Evolutionary conservation across 805 yeast genomes (phyloP).

Genomic region (Myxozyma neotropica): DNA sequence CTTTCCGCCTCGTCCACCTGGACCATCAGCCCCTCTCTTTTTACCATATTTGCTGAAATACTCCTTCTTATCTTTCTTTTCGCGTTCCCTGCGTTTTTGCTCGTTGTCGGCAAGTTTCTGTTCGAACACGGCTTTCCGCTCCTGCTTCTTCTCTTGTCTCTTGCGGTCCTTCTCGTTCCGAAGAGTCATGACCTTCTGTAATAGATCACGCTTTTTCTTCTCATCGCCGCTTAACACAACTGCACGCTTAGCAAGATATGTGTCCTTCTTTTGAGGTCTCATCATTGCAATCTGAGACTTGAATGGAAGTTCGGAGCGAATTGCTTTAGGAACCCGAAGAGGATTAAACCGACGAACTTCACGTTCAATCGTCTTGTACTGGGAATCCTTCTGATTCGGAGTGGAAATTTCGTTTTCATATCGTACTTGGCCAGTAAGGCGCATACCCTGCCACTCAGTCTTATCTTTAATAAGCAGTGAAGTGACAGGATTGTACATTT

Average conservation of each 20-base stretch:
- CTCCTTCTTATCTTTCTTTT: constrained; percentile 83
- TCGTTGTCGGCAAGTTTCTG: constrained; percentile 76
- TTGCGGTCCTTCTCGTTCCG: constrained; percentile 83
- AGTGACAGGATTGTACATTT: constrained; percentile 94
- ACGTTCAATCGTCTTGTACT: constrained; percentile 76
- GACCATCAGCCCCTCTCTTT: constrained; percentile 37
- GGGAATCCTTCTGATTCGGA: constrained; percentile 57
- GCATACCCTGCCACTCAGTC: constrained; percentile 93
- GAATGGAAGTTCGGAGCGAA: constrained; percentile 82
- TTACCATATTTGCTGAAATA: constrained; percentile 57
- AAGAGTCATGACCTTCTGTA: constrained; percentile 83
- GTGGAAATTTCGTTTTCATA: constrained; percentile 69
- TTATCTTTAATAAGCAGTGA: constrained; percentile 78
- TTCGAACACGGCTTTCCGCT: constrained; percentile 71
- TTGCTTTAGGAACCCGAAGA: constrained; percentile 76
- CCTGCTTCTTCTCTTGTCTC: constrained; percentile 70
- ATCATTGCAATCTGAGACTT: constrained; percentile 85
- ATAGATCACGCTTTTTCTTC: constrained; percentile 84
- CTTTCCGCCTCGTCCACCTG: constrained; percentile 38
- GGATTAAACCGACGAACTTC: constrained; percentile 83
- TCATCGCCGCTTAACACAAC: constrained; percentile 75
- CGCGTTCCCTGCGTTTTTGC: constrained; percentile 70
- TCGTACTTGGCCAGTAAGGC: constrained; percentile 90
- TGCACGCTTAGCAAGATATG: constrained; percentile 88
- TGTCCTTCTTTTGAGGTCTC: constrained; percentile 70